Evolutionary conservation across 768 basidiomycete genomes (phyloP).

Genomic region (Russula olivacea): DNA sequence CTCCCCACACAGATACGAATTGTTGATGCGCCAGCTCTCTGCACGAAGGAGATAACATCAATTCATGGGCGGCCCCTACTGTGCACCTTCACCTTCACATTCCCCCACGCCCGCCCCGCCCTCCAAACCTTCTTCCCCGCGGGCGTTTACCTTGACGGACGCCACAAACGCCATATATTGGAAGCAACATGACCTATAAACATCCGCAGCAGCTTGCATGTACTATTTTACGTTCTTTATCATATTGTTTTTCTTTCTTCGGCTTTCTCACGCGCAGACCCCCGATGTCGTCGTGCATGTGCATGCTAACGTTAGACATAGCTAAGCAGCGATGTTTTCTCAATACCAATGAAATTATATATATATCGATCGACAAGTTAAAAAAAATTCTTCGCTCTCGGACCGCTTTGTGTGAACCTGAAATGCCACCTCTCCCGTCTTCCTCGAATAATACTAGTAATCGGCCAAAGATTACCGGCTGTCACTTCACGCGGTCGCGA

Average conservation of each 20-base stretch:
- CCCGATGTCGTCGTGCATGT: slow-evolving; percentile 10
- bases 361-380: slow-evolving; percentile 2
- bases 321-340: neutral
- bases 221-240: slow-evolving; percentile 14
- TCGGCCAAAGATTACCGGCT: neutral
- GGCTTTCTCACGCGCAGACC: neutral
- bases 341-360: neutral
- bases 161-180: neutral
- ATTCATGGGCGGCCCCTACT: neutral
- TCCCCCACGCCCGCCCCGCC: too few species aligned
- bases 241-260: neutral
- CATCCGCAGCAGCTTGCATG: slow-evolving; percentile 14
- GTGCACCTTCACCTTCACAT: neutral
- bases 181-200: slow-evolving; percentile 16
- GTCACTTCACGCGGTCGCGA: neutral
- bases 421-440: neutral
- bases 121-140: neutral
- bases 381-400: neutral
- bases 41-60: slow-evolving; percentile 8
- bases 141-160: slow-evolving; percentile 6
- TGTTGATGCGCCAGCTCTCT: slow-evolving; percentile 36
- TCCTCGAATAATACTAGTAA: neutral
- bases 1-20: slow-evolving; percentile 34
- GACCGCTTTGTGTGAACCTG: neutral
- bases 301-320: slow-evolving; percentile 6